Base-by-base conservation (phyloP, 1,284 basidiomycete genomes). In the Cerioporus squamosus region DNA sequence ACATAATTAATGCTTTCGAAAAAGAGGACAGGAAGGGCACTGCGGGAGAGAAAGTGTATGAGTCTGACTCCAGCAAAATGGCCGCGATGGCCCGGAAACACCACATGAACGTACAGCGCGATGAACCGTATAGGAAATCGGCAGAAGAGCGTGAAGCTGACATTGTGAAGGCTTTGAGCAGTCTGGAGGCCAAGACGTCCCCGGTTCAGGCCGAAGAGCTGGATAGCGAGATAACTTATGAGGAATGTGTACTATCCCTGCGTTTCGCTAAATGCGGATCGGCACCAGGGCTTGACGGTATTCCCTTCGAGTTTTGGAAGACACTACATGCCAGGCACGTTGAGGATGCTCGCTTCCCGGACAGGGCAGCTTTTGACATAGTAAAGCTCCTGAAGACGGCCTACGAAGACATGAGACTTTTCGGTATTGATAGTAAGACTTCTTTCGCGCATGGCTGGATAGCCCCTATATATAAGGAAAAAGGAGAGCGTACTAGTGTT, bases 361-460 rank as follows among this genome's bases (percentile, higher is more conserved):
- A 23, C 6, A 31, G 39, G 0, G 15, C 6, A 2, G 18, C 51
- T 1, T 59, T 66, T 6, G 44, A 72, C 44, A 57, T 71, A 0
- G 24, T 65, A 0, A 2, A 33, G 7, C 18, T 61, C 0, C 56
- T 70, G 1, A 61, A 53, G 0, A 14, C 2, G 0, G 58, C 68
- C 0, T 70, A 49, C 47, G 49, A 57, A 0, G 69, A 72, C 44
- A 62, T 72, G 4, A 61, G 69, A 20, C 9, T 17, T 0, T n/a
- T 63, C 18, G 66, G 69, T 0, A 53, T 66, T 4, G 8, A 17
- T 1, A 0, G 14, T 0, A 60, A 62, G 1, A 18, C 59, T 10
- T 29, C 29, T 6, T 73, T 75, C 51, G 55, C 71, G 0, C 53
- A 66, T 2, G 75, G 75, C 1, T 74, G 74, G 71, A 71, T 77